These are phyloP conservation scores for Rhodotorula kratochvilovae DNA, from an alignment of 768 basidiomycete species.

Conservation along the genomic window DNA sequence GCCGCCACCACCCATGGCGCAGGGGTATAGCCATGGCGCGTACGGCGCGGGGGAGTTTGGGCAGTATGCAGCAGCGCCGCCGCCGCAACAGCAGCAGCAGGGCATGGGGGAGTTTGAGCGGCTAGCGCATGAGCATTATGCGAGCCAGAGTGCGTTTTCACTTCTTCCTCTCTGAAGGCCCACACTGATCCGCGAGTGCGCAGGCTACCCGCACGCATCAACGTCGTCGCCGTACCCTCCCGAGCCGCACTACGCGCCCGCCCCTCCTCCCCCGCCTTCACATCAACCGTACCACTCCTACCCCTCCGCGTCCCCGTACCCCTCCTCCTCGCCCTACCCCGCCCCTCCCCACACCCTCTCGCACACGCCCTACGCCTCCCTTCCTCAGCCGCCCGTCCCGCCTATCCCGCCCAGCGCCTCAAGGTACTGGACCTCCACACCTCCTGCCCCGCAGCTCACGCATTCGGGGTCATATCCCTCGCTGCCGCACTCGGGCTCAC, in stretches of 20 bases:
- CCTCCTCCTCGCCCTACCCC: neutral
- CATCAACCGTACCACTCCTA: neutral
- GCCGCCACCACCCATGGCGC: too few relatives aligned
- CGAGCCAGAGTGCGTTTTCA: conserved; percentile 3
- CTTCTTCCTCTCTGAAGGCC: neutral
- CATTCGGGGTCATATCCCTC: neutral
- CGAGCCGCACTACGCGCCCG: neutral
- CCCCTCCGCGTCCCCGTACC: neutral
- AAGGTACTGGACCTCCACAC: conserved; percentile 9
- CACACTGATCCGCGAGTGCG: too few relatives aligned
- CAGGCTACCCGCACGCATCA: neutral
- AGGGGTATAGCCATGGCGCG: neutral
- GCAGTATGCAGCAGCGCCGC: neutral
- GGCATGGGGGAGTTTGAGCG: conserved; percentile 17
- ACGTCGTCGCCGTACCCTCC: neutral
- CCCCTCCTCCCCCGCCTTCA: neutral
- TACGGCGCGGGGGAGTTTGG: conserved; percentile 16
- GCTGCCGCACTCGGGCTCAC: conserved; percentile 3
- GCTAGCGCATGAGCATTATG: conserved; percentile 33
- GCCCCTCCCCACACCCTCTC: neutral
- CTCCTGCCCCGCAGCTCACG: neutral
- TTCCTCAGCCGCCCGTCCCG: conserved; percentile 19
- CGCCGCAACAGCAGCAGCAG: neutral
- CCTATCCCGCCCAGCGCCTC: conserved; percentile 22
- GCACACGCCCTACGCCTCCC: neutral